These are phyloP conservation scores for Phaeolepiota aurea DNA, from an alignment of 768 basidiomycete genomes.

Conservation along the genomic window DNA sequence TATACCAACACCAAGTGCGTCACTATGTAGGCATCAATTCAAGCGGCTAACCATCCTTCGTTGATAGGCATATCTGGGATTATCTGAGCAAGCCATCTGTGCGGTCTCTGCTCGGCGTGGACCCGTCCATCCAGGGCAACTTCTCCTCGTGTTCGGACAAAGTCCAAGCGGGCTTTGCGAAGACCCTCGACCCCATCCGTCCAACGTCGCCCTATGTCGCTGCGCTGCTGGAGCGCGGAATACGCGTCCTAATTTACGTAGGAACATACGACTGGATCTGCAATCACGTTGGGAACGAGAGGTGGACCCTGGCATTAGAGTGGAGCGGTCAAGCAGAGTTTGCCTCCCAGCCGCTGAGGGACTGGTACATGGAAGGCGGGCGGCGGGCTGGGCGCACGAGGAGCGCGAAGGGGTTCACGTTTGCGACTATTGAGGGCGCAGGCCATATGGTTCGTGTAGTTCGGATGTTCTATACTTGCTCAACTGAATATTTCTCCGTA, in stretches of 20 bases:
- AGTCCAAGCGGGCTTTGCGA: conserved; percentile 42
- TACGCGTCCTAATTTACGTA: conserved; percentile 63
- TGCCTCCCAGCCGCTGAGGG: conserved; percentile 32
- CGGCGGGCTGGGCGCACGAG: conserved; percentile 28
- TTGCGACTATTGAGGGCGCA: conserved; percentile 54
- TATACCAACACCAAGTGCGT: conserved; percentile 40
- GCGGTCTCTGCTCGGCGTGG: conserved; percentile 57
- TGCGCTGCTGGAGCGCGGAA: conserved; percentile 61
- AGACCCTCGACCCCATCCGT: conserved; percentile 31
- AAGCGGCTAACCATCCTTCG: background rate
- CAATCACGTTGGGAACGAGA: conserved; percentile 68
- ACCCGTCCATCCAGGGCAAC: conserved; percentile 27
- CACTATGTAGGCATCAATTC: conserved; percentile 1
- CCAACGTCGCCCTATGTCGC: conserved; percentile 51
- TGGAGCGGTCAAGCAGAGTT: conserved; percentile 56
- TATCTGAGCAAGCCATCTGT: conserved; percentile 54
- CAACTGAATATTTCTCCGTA: background rate
- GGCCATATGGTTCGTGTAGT: conserved; percentile 53
- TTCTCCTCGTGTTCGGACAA: conserved; percentile 20
- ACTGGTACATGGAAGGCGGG: conserved; percentile 56
- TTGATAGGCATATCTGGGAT: conserved; percentile 40
- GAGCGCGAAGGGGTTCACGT: conserved; percentile 45
- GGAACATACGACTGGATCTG: conserved; percentile 71
- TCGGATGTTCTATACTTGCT: background rate
- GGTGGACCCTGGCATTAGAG: conserved; percentile 60